phyloP scores from a whole-genome alignment of 2,329 filamentous ascomycete genomes.

The Huntiella bhutanensis region DNA sequence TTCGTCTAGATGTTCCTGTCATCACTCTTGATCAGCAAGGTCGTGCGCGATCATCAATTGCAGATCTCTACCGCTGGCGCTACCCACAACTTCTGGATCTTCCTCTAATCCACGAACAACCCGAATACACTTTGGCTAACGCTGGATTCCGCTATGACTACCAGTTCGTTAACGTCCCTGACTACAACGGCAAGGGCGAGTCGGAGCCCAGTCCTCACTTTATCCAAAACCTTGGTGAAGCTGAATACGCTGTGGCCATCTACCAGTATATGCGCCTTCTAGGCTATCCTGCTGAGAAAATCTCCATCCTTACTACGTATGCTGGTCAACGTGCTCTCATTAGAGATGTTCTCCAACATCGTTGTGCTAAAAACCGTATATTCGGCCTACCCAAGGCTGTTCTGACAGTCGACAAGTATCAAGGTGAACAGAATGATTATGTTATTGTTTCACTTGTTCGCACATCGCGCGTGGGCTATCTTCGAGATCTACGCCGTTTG shows the following conservation, averaged over 20 bases:
- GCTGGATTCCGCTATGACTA: constrained; percentile 86
- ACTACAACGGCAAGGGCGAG: constrained; percentile 84
- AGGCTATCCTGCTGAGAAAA: constrained; percentile 67
- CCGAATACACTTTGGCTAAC: constrained; percentile 67
- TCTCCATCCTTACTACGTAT: constrained; percentile 84
- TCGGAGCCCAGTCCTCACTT: constrained; percentile 83
- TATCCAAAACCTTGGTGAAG: constrained; percentile 89
- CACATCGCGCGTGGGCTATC: constrained; percentile 74
- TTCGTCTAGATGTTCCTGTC: constrained; percentile 79
- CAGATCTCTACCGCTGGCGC: constrained; percentile 81
- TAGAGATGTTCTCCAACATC: constrained; percentile 63
- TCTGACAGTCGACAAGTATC: constrained; percentile 94
- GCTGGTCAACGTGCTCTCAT: constrained; percentile 81
- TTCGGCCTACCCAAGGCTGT: constrained; percentile 83
- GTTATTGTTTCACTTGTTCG: constrained; percentile 85
- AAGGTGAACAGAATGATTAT: constrained; percentile 98
- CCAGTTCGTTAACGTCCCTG: constrained; percentile 87
- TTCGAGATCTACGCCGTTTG: constrained; percentile 79
- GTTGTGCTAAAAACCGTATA: constrained; percentile 64
- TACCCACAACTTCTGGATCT: constrained; percentile 68
- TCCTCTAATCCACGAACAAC: constrained; percentile 46
- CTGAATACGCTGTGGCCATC: constrained; percentile 87
- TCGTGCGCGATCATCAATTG: constrained; percentile 70
- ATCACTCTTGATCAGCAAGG: constrained; percentile 87
- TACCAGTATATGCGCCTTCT: constrained; percentile 96